Percentiles rank a stretch among this genome's conserved stretches.
Conservation (phyloP, 352 stramenopile species). For the Pythium sp. region DNA sequence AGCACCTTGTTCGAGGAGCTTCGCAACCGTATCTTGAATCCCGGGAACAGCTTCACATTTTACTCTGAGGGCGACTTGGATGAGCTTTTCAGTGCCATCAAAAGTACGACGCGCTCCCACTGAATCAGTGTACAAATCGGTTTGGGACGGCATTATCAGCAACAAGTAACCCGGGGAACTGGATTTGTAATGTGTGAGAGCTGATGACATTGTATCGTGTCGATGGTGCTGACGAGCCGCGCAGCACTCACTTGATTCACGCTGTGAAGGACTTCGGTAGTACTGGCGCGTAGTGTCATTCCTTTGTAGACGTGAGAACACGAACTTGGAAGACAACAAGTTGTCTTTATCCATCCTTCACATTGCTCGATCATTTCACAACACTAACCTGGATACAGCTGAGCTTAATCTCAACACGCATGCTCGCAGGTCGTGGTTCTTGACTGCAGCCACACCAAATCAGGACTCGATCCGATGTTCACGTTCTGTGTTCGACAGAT, state of each 20-base stretch:
- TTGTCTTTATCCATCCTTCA: neutral
- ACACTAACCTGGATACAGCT: neutral
- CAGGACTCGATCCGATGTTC: neutral
- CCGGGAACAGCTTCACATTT: neutral
- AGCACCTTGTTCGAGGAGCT: neutral
- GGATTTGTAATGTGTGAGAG: neutral
- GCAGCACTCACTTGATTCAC: neutral
- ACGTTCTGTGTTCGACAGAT: neutral
- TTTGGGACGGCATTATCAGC: neutral
- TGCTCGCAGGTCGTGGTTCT: neutral
- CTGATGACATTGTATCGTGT: neutral
- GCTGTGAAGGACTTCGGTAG: neutral
- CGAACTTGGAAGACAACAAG: neutral
- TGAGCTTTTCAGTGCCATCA: neutral
- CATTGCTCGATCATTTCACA: neutral
- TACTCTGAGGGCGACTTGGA: neutral
- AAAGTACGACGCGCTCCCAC: neutral
- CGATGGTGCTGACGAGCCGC: neutral
- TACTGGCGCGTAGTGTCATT: neutral
- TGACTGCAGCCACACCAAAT: neutral
- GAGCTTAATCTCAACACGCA: neutral
- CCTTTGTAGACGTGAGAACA: neutral
- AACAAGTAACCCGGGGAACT: no score
- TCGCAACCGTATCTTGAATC: neutral
- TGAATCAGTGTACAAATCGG: neutral